Evolutionary conservation across 106 monocot species (phyloP).

Genomic region (Apostasia ramifera): DNA sequence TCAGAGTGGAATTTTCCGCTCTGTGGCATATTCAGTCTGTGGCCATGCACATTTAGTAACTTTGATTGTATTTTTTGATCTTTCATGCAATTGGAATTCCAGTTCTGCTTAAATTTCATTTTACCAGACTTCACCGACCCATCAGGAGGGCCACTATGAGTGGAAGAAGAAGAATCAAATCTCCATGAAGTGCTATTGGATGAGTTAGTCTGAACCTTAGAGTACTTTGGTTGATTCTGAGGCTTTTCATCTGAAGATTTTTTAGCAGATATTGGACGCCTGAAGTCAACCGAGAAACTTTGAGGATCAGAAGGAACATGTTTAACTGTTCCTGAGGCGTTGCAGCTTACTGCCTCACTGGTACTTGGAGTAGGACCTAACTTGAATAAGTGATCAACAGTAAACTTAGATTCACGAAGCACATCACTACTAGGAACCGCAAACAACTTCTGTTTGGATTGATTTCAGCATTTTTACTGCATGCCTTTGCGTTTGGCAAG

Average conservation of each 20-base stretch:
- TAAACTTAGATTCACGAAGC: slow-evolving; percentile 22
- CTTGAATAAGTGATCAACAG: slow-evolving; percentile 24
- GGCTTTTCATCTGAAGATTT: slow-evolving; percentile 32
- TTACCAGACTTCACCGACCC: slow-evolving; percentile 9
- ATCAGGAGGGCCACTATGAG: slow-evolving; percentile 9
- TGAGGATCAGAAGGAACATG: slow-evolving; percentile 11
- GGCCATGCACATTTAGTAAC: slow-evolving; percentile 3
- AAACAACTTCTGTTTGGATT: slow-evolving; percentile 2
- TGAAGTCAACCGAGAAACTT: slow-evolving; percentile 13
- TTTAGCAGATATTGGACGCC: slow-evolving; percentile 8
- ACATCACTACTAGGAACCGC: slow-evolving; percentile 10
- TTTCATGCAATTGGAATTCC: slow-evolving; percentile 15
- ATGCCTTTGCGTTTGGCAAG: slow-evolving; percentile 13
- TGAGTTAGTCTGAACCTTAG: slow-evolving; percentile 19
- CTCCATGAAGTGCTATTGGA: slow-evolving; percentile 5
- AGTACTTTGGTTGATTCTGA: slow-evolving; percentile 13
- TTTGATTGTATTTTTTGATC: slow-evolving; percentile 4
- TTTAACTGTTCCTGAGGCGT: slow-evolving; percentile 13
- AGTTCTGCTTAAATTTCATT: slow-evolving; percentile 25
- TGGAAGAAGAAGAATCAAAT: slow-evolving; percentile 13
- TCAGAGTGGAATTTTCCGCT: slow-evolving; percentile 25
- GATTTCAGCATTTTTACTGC: slow-evolving; percentile 15
- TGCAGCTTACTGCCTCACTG: slow-evolving; percentile 28
- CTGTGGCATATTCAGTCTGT: slow-evolving; percentile 15
- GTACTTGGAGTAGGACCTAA: slow-evolving; percentile 21